Evolutionary conservation across 2,329 filamentous ascomycete species (phyloP).

Genomic region (Rhynchosporium graminicola): DNA sequence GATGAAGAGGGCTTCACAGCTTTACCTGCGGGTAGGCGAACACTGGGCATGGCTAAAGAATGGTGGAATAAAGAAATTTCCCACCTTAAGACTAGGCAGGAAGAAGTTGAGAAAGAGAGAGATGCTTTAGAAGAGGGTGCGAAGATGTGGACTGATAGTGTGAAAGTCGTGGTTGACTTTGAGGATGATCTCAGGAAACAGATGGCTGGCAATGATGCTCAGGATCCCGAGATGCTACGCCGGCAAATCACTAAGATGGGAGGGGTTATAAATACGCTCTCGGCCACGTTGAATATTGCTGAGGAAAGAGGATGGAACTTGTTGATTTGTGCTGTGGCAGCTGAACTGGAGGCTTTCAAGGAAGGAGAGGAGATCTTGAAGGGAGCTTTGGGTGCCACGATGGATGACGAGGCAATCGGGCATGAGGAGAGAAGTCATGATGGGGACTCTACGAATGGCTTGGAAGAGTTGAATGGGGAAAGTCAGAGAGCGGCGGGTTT

Average conservation of each 20-base stretch:
- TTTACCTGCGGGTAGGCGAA: conserved; percentile 65
- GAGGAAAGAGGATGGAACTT: conserved; percentile 70
- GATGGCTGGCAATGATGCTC: conserved; percentile 47
- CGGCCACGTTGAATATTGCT: conserved; percentile 54
- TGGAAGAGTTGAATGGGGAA: conserved; percentile 18
- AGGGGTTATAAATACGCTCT: conserved; percentile 55
- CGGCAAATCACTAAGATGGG: conserved; percentile 58
- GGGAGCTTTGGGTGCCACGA: conserved; percentile 38
- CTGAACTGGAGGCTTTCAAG: conserved; percentile 67
- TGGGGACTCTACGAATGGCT: conserved; percentile 14
- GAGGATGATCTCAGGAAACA: conserved; percentile 62
- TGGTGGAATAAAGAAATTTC: conserved; percentile 69
- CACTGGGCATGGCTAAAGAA: conserved; percentile 67
- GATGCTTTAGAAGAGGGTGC: conserved; percentile 68
- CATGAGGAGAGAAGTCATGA: conserved; percentile 15
- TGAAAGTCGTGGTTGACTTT: conserved; percentile 61
- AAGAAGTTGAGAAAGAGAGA: conserved; percentile 60
- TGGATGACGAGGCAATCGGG: background rate
- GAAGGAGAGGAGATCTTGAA: conserved; percentile 60
- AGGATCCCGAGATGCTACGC: conserved; percentile 45
- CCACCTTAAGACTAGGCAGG: conserved; percentile 55
- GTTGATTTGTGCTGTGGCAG: conserved; percentile 73
- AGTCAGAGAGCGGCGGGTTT: conserved; percentile 14
- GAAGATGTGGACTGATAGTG: conserved; percentile 64
- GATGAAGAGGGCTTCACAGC: conserved; percentile 52